Evolutionary conservation across 164 flowering plant species (phyloP), one percentile per base, ranked within the genome.

Genomic region (Vitis rotundifolia): DNA sequence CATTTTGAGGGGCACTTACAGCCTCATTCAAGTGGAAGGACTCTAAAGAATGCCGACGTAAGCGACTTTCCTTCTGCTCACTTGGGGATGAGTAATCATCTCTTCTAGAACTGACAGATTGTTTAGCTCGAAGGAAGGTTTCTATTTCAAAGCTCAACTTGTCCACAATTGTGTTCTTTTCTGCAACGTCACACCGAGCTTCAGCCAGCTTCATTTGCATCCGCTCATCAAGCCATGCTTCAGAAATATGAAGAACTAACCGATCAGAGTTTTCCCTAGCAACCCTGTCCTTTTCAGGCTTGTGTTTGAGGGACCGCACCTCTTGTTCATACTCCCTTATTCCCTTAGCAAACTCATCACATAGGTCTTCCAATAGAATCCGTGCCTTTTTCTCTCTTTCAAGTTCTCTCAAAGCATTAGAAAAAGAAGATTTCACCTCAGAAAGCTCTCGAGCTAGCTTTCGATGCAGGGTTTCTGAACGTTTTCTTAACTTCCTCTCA

Each of bases 151-250:
- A 68, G 49, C 86, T 59, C 59, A 94, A 67, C 79, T 82, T 87
- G 67, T 88, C 93, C 50, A 87, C 82, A 50, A 84, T 71, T 22
- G 83, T 71, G 60, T 73, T 75, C 73, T 79, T 78, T n/a, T 82
- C 84, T 0, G 75, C 68, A 48, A 69, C 15, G 61, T 72, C 81
- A 62, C 28, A 57, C 31, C 59, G 68, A 60, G 78, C 69, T 63
- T 84, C 88, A 18, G 82, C 79, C 26, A 75, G 77, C 71, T 84
- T 89, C 88, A 86, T 81, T 75, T 90, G 97, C 74, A 78, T 79
- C 55, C 97, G 82, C 73, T 86, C 97, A 79, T 94, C 97, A 66
- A 94, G 83, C 98, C 98, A 94, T 8, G 95, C 82, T 80, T 94
- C 97, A 31, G 98, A 84, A 50, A 90, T 78, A 73, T 89, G 97